A percentile compares a stretch with the other conserved stretches of the same genome.
These are phyloP conservation scores for Streptanthus diversifolius DNA, from an alignment of 345 rosid species.

Conservation along the genomic window DNA sequence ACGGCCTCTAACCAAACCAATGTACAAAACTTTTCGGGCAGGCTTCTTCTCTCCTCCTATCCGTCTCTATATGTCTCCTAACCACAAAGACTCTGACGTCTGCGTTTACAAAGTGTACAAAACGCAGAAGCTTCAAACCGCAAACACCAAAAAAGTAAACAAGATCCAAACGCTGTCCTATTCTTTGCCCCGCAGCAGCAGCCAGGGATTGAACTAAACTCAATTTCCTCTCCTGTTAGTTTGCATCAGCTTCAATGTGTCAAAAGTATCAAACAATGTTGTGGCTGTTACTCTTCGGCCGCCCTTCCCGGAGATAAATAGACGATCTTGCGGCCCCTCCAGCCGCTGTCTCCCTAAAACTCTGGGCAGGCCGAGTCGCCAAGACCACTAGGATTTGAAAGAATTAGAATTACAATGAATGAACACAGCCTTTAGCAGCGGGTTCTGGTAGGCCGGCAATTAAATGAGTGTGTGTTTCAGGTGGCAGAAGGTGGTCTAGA, in stretches of 20 bases:
- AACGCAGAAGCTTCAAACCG: conserved; percentile 29
- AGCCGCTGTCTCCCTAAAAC: conserved; percentile 17
- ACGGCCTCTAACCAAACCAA: conserved; percentile 19
- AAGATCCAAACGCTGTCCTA: conserved; percentile 21
- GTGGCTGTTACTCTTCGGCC: conserved; percentile 18
- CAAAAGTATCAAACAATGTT: conserved; percentile 34
- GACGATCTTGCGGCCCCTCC: background rate
- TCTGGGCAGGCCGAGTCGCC: conserved; percentile 6
- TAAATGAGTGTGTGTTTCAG: background rate
- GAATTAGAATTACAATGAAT: conserved; percentile 39
- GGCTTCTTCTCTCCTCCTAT: conserved; percentile 7
- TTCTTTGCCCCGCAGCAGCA: conserved; percentile 23
- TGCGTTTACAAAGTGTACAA: conserved; percentile 34
- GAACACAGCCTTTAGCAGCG: conserved; percentile 32
- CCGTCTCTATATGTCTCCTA: conserved; percentile 30
- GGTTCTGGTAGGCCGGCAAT: conserved; percentile 4
- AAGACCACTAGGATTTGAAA: conserved; percentile 41
- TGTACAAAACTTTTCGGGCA: conserved; percentile 35
- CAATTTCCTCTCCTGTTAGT: conserved; percentile 24
- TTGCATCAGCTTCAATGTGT: conserved; percentile 30
- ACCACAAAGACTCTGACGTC: conserved; percentile 22
- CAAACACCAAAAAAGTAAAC: background rate
- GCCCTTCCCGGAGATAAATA: conserved; percentile 13
- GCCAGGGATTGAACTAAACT: conserved; percentile 11
- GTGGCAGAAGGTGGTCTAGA: conserved; percentile 40